Conservation (phyloP, 139 green algal species). For the Ettlia oleoabundans region DNA sequence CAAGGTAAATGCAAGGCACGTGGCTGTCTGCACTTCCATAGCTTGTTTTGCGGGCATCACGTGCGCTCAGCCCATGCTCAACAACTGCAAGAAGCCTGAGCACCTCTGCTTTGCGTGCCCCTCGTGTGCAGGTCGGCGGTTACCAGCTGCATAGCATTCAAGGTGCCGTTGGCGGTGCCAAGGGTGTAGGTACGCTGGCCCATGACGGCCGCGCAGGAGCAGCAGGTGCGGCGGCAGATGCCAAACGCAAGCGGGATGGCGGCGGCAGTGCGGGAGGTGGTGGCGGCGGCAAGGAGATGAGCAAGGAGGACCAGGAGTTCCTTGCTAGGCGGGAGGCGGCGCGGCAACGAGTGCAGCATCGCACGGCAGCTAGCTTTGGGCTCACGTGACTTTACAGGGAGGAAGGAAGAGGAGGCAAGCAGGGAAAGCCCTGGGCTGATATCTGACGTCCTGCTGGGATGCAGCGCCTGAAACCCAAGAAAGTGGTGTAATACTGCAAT, state of each 20-base stretch:
- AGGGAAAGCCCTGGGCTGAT: no score
- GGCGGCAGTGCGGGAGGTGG: no score
- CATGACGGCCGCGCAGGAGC: slow-evolving; percentile 12
- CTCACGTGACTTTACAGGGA: no score
- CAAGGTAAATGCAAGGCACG: background rate
- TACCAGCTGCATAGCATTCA: slow-evolving; percentile 54
- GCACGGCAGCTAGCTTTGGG: slow-evolving; percentile 71
- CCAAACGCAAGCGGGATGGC: slow-evolving; percentile 33
- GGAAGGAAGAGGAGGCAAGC: no score
- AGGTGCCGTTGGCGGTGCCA: slow-evolving; percentile 51
- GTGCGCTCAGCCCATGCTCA: no score
- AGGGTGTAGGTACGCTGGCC: slow-evolving; percentile 39
- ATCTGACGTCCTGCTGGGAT: no score
- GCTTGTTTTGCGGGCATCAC: no score
- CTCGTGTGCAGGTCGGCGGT: slow-evolving; percentile 59
- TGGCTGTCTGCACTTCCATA: background rate
- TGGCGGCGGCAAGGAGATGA: slow-evolving; percentile 40
- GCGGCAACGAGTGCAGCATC: slow-evolving; percentile 67
- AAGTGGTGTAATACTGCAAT: no score
- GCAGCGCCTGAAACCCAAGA: no score
- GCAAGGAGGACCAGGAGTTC: slow-evolving; percentile 71
- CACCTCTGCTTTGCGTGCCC: no score
- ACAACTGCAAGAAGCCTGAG: no score
- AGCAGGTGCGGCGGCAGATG: background rate
- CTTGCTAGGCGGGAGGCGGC: slow-evolving; percentile 77